These are phyloP conservation scores for Ascochyta pisi DNA, from an alignment of 2,329 filamentous ascomycete species.

Conservation along the genomic window DNA sequence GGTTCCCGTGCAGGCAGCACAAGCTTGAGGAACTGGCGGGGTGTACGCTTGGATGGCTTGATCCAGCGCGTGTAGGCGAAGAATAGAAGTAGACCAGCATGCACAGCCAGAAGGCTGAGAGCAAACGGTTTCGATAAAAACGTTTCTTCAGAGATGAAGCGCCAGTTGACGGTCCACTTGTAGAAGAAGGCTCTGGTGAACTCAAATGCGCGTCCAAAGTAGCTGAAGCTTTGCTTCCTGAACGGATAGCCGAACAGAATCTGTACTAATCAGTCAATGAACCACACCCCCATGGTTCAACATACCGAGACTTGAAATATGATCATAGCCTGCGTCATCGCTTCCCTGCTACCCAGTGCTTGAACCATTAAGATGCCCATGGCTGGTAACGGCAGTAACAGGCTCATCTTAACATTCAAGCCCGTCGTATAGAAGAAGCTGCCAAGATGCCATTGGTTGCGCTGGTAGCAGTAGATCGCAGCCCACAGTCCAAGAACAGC, in stretches of 20 bases:
- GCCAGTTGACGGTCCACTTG: slow-evolving; percentile 99
- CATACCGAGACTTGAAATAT: slow-evolving; percentile 80
- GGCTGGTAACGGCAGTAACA: slow-evolving; percentile 82
- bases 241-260: slow-evolving; percentile 71
- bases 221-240: slow-evolving; percentile 69
- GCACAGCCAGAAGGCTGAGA: slow-evolving; percentile 67
- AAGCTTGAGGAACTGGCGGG: slow-evolving; percentile 62
- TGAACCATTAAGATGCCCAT: slow-evolving; percentile 79
- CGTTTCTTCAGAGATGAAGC: slow-evolving; percentile 82
- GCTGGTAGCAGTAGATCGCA: slow-evolving; percentile 80
- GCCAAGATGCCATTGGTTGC: slow-evolving; percentile 74
- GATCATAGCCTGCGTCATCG: slow-evolving; percentile 72
- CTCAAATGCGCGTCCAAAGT: slow-evolving; percentile 85
- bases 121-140: slow-evolving; percentile 80
- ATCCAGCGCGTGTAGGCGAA: slow-evolving; percentile 77
- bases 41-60: slow-evolving; percentile 66
- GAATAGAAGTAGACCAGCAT: slow-evolving; percentile 68
- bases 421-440: slow-evolving; percentile 77
- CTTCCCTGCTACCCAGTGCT: slow-evolving; percentile 69
- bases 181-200: slow-evolving; percentile 90
- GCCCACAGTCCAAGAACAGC: slow-evolving; percentile 83
- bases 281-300: background rate
- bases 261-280: slow-evolving; percentile 45
- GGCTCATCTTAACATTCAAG: slow-evolving; percentile 92
- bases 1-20: slow-evolving; percentile 52